Evolutionary conservation across 2,329 filamentous ascomycete species (phyloP), one percentile per base, ranked within the genome.

Genomic region (Trichothecium roseum): DNA sequence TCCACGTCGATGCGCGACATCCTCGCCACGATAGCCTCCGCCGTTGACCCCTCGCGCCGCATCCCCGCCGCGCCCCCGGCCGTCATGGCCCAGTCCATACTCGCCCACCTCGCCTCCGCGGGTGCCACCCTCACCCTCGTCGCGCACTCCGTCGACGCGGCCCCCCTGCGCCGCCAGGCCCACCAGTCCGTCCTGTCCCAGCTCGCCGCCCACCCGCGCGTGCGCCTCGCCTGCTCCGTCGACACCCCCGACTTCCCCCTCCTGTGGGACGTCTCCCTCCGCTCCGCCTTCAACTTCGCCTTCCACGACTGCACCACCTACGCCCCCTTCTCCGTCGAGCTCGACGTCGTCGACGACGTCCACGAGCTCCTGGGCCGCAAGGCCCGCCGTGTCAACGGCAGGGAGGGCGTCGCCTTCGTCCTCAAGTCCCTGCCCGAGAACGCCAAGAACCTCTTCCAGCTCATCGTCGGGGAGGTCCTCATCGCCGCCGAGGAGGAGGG

Each of bases 281-380:
- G 84, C 32, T 81, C 85, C 13, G 75, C 83, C 18, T 85, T 88
- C 59, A 83, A 84, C 54, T 88, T 95, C 46, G 65, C 86, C 18
- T 95, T 93, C 59, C 91, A 98, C 62, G 88, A 98, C 61, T 82
- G 82, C 49, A 96, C 91, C 1, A 96, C 91, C 0, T 95, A 94
- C 52, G 68, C 74, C 1, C 71, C 84, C 1, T 85, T 84, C 47
- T 12, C 27, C 9, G 55, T 72, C 3, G 87, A 94, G 54, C 63
- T 86, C 7, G 85, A 94, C 49, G 78, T 84, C 2, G 86, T 96
- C 3, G 87, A 96, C 54, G 84, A 87, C 42, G 87, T 96, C 12
- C 84, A 94, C 54, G 80, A 84, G 49, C 70, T 95, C 1, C 72
- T 96, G 0, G 87, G 88, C 32, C 77, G 86, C 36, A 86, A 80